Conservation (phyloP, 805 yeast genomes). For the Candida railenensis region DNA sequence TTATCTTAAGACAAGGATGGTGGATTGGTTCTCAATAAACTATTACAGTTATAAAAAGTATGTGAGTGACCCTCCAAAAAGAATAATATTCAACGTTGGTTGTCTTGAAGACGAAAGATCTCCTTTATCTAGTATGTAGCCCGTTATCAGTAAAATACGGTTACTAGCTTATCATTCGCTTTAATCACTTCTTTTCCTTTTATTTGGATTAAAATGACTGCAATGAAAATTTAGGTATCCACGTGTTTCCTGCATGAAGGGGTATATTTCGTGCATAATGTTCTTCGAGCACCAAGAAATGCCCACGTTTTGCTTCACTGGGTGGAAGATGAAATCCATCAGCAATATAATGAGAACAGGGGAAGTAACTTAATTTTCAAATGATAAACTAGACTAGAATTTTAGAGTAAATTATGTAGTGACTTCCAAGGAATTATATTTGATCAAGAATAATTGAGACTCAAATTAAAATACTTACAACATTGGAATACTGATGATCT, state of each 20-base stretch:
- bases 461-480: too few relatives aligned
- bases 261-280: neutral
- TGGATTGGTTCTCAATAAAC: too few relatives aligned
- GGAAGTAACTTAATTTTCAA: too few relatives aligned
- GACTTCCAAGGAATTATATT: too few relatives aligned
- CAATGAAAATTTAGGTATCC: neutral
- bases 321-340: neutral
- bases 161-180: neutral
- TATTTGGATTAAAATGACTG: neutral
- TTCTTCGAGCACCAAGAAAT: neutral
- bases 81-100: neutral
- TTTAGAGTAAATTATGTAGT: too few relatives aligned
- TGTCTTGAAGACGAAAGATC: neutral
- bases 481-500: too few relatives aligned
- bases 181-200: neutral
- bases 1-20: too few relatives aligned
- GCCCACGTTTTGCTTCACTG: neutral
- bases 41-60: too few relatives aligned
- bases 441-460: too few relatives aligned
- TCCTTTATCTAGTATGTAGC: neutral
- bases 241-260: conserved; percentile 5
- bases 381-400: too few relatives aligned
- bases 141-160: neutral
- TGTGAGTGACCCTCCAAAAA: too few relatives aligned
- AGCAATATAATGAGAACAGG: too few relatives aligned